Evolutionary conservation across 2,329 filamentous ascomycete species (phyloP), one percentile per base, ranked within the genome.

Genomic region (Ustulina deusta): DNA sequence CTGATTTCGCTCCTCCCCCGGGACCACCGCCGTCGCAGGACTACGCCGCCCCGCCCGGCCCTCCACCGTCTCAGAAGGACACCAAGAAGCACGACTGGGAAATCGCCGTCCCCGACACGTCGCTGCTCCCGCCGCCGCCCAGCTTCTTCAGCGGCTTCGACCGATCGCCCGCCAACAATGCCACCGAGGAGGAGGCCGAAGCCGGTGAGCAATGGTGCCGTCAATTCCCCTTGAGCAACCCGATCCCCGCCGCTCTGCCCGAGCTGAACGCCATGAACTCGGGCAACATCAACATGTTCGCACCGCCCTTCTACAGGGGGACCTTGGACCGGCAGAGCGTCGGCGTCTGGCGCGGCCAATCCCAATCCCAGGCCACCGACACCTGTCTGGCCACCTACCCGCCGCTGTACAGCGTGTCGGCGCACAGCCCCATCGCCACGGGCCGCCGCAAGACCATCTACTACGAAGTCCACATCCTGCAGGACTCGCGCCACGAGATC

Each of bases 111-210:
- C 91, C 91, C 0, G 91, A 94, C 77, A 93, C 88, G 1, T 84
- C 90, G 0, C 84, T 92, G 10, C 87, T 94, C 49, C 91, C 91
- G 1, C 91, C 91, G 0, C 92, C 92, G 0, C 92, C 92, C 0
- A 86, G 86, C 34, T 85, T 93, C 76, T 89, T 89, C 78, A 81
- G 80, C 61, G 87, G 87, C 56, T 88, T 89, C 74, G 88, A 92
- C 67, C 81, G 78, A 36, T 93, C 91, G 13, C 88, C 89, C 0
- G 85, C 90, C 2, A 89, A 88, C 75, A 95, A 95, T 78, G 90
- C 92, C 1, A 86, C 86, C 2, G 84, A 86, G 71, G 83, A 84
- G 57, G 87, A 92, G 67, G 88, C 90, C 68, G 85, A 87, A 27
- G 86, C 86, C 2, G 92, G 89, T 61, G 86, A 90, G 75, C 78